A percentile compares a stretch with the other conserved stretches of the same genome.
Evolutionary conservation across 768 basidiomycete species (phyloP).

Genomic region (Pulveroboletus sp.): DNA sequence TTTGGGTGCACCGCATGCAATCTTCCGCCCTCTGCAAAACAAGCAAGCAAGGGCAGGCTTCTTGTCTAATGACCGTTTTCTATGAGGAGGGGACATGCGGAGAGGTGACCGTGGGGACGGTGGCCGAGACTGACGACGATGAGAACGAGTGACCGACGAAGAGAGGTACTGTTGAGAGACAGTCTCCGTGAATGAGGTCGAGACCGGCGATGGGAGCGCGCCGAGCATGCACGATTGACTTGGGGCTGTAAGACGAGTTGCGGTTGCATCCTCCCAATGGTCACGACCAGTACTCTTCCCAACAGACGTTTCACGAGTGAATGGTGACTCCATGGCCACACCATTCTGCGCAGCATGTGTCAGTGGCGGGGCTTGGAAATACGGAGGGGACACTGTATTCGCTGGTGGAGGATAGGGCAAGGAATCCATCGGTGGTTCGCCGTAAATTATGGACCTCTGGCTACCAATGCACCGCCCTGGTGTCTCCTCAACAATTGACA

Average conservation of each 20-base stretch:
- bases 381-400: constrained; percentile 17
- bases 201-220: constrained; percentile 10
- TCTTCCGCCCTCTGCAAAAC: constrained; percentile 65
- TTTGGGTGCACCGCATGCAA: constrained; percentile 60
- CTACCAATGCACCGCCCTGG: constrained; percentile 12
- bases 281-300: constrained; percentile 10
- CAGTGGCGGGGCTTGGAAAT: constrained; percentile 13
- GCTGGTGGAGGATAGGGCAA: constrained; percentile 29
- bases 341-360: constrained; percentile 15
- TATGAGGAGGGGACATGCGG: constrained; percentile 23
- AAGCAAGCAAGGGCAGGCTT: constrained; percentile 63
- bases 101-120: constrained; percentile 23
- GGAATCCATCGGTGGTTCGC: constrained; percentile 31
- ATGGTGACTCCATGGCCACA: constrained; percentile 9
- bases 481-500: neutral
- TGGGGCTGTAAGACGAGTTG: constrained; percentile 3
- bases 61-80: constrained; percentile 36
- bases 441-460: constrained; percentile 10
- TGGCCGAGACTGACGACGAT: constrained; percentile 23
- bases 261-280: constrained; percentile 21
- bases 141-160: constrained; percentile 18
- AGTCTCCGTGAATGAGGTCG: constrained; percentile 8
- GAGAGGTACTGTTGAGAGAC: constrained; percentile 11
- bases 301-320: constrained; percentile 10
- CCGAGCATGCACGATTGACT: constrained; percentile 20